Evolutionary conservation across 31 red algal species (phyloP).

Genomic region (Bonnemaisonia californica): DNA sequence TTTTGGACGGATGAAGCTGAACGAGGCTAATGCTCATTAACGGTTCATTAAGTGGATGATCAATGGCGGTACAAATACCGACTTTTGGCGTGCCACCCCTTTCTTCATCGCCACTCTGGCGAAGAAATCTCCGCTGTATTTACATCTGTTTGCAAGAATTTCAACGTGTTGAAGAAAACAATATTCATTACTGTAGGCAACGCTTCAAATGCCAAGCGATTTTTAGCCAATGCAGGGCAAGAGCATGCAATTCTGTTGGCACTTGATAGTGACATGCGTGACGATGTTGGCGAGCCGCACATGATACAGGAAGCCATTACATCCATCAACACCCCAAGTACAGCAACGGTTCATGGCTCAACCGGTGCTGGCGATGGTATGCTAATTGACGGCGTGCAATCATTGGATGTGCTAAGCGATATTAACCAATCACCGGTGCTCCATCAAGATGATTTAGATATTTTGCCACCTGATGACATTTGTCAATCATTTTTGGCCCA

Average conservation of each 20-base stretch:
- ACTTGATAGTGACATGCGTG: neutral
- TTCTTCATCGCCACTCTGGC: constrained; percentile 14
- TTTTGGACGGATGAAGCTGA: constrained; percentile 5
- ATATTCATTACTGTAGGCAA: constrained; percentile 13
- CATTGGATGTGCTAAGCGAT: constrained; percentile 24
- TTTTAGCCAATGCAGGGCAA: constrained; percentile 17
- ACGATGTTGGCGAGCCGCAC: constrained; percentile 8
- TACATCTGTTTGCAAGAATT: constrained; percentile 28
- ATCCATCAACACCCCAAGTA: constrained; percentile 17
- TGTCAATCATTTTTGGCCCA: constrained; percentile 11
- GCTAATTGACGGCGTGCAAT: constrained; percentile 9
- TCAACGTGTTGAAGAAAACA: constrained; percentile 19
- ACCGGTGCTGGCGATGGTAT: neutral
- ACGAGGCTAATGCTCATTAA: constrained; percentile 10
- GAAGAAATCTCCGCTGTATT: constrained; percentile 13
- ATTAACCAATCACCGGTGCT: constrained; percentile 22
- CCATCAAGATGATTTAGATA: constrained; percentile 16
- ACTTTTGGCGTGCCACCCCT: constrained; percentile 7
- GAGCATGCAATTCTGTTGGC: constrained; percentile 19
- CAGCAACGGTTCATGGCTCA: constrained; percentile 19
- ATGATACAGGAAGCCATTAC: constrained; percentile 17
- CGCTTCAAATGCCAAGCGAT: neutral
- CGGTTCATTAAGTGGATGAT: constrained; percentile 4
- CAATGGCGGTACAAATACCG: constrained; percentile 14
- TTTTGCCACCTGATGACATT: constrained; percentile 19